These are phyloP conservation scores for Fusarium sarcochroum DNA, from an alignment of 2,329 filamentous ascomycete genomes.

Conservation along the genomic window DNA sequence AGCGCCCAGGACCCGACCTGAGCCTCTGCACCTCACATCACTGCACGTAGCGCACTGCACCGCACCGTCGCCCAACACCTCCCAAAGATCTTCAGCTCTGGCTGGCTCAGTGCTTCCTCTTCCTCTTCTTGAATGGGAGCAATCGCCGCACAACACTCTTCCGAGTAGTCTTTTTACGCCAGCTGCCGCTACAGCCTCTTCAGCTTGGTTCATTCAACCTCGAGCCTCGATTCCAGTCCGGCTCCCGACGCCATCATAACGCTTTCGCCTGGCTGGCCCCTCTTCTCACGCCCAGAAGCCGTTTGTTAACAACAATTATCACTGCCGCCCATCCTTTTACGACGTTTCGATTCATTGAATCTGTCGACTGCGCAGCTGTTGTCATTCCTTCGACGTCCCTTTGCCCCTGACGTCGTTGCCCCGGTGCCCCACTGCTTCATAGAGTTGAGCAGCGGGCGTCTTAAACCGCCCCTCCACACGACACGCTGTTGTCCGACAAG, in stretches of 20 bases:
- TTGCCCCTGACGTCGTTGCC: constrained; percentile 52
- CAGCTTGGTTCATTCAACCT: constrained; percentile 27
- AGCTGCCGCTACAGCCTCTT: constrained; percentile 35
- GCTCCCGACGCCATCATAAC: constrained; percentile 38
- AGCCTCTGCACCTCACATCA: constrained; percentile 19
- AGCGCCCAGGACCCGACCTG: constrained; percentile 34
- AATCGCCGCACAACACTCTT: constrained; percentile 37
- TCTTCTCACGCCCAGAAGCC: constrained; percentile 31
- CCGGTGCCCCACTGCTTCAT: constrained; percentile 50
- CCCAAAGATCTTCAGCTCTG: constrained; percentile 46
- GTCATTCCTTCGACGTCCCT: constrained; percentile 40
- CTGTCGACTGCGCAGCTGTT: constrained; percentile 35
- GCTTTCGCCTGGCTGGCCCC: constrained; percentile 43
- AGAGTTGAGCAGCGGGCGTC: constrained; percentile 48
- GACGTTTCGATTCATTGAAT: constrained; percentile 31
- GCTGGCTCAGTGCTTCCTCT: constrained; percentile 50
- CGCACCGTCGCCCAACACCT: constrained; percentile 40
- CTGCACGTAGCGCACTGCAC: constrained; percentile 19
- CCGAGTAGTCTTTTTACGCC: constrained; percentile 31
- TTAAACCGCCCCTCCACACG: constrained; percentile 47
- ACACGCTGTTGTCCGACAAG: constrained; percentile 61
- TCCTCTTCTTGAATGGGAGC: constrained; percentile 40
- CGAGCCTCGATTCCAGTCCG: constrained; percentile 29
- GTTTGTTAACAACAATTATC: constrained; percentile 34
- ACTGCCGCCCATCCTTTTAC: constrained; percentile 31